Conservation (phyloP, 495 filamentous ascomycete genomes). For the Halenospora varia region DNA sequence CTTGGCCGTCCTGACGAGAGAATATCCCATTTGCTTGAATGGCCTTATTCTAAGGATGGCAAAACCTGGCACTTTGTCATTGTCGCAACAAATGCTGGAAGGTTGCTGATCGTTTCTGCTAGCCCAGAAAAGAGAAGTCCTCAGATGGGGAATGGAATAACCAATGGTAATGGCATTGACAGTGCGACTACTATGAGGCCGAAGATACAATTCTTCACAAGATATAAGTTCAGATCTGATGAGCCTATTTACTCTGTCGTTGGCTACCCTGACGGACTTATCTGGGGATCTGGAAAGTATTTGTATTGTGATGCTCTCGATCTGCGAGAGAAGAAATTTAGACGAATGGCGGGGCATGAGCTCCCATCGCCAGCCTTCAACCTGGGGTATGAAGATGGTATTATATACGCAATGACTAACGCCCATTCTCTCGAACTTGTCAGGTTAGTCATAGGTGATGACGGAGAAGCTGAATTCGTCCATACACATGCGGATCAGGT, state of each 20-base stretch:
- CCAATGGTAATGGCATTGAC: neutral
- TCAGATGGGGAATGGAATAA: neutral
- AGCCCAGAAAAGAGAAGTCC: conserved; percentile 6
- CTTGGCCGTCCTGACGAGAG: conserved; percentile 37
- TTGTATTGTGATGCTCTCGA: conserved; percentile 45
- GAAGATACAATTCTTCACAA: conserved; percentile 40
- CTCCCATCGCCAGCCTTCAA: conserved; percentile 40
- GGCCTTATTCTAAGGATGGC: conserved; percentile 36
- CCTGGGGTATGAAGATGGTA: conserved; percentile 35
- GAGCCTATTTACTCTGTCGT: conserved; percentile 38
- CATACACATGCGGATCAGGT: conserved; percentile 17
- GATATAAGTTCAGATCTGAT: conserved; percentile 35
- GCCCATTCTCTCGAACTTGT: conserved; percentile 43
- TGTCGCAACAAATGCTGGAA: conserved; percentile 35
- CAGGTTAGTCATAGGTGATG: conserved; percentile 1
- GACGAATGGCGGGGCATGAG: conserved; percentile 28
- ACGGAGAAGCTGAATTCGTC: conserved; percentile 27
- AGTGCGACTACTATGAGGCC: neutral
- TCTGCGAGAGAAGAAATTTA: conserved; percentile 38
- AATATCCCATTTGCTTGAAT: conserved; percentile 40
- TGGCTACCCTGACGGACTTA: conserved; percentile 38
- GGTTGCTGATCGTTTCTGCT: conserved; percentile 41
- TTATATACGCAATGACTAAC: conserved; percentile 38
- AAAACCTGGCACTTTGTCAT: conserved; percentile 43
- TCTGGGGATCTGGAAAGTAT: conserved; percentile 38